Evolutionary conservation across 1,284 basidiomycete genomes (phyloP).

Genomic region (Pulchroboletus neoregius): DNA sequence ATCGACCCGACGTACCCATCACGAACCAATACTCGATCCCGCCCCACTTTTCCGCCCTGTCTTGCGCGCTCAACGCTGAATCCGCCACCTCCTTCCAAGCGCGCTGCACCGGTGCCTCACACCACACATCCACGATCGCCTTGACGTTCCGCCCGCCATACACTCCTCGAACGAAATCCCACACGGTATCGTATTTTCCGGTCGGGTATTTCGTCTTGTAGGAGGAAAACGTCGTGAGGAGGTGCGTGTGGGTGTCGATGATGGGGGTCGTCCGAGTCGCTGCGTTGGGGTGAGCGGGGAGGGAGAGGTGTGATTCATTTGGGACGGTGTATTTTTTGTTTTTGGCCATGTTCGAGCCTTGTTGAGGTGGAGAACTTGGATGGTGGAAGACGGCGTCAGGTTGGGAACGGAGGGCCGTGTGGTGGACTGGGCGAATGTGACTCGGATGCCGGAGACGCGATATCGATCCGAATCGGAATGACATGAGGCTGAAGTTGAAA

Average conservation of each 20-base stretch:
- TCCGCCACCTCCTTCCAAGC: conserved; percentile 71
- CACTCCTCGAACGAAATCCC: conserved; percentile 61
- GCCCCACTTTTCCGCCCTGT: conserved; percentile 50
- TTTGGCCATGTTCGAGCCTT: conserved; percentile 29
- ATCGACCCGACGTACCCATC: conserved; percentile 49
- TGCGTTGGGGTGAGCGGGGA: conserved; percentile 29
- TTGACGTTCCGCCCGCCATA: conserved; percentile 55
- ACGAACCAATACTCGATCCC: conserved; percentile 72
- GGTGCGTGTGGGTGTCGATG: conserved; percentile 78
- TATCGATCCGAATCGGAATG: background rate
- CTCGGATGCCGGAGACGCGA: background rate
- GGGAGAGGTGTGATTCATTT: conserved; percentile 31
- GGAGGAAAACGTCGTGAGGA: conserved; percentile 61
- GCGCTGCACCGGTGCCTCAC: conserved; percentile 63
- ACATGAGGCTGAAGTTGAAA: no score
- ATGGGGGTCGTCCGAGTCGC: conserved; percentile 38
- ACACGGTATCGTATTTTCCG: conserved; percentile 49
- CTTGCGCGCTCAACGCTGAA: conserved; percentile 53
- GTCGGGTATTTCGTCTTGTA: conserved; percentile 59
- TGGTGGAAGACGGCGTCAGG: background rate
- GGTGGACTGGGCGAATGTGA: background rate
- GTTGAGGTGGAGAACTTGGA: background rate
- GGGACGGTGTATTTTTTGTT: conserved; percentile 33
- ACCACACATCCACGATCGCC: conserved; percentile 79
- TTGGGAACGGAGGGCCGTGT: conserved; percentile 3